Percentiles rank a stretch among this genome's conserved stretches.
phyloP scores from a whole-genome alignment of 139 green algal species.

The Deuterostichococcus epilithicus region DNA sequence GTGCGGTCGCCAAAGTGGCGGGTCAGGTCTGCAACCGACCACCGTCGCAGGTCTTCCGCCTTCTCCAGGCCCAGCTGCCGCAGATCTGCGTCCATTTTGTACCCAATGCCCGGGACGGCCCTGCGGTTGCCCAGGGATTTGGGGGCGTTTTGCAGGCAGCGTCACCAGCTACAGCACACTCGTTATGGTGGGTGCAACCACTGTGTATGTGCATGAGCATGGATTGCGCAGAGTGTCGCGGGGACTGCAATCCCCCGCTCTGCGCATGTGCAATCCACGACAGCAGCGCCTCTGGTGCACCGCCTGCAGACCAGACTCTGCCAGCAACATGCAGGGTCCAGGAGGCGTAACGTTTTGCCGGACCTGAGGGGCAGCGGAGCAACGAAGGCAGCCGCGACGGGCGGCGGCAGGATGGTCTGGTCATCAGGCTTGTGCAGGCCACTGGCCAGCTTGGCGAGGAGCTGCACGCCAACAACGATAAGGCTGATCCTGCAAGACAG shows the following conservation, averaged over 20 bases:
- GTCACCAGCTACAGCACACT: too few species aligned
- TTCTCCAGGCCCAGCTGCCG: constrained; percentile 28
- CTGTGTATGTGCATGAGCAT: too few species aligned
- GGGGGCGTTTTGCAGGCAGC: too few species aligned
- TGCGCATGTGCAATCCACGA: too few species aligned
- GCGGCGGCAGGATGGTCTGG: constrained; percentile 65
- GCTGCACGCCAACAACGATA: background rate
- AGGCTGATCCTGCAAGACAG: too few species aligned
- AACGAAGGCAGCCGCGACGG: constrained; percentile 55
- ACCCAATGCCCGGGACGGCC: constrained; percentile 31
- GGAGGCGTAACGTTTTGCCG: constrained; percentile 8
- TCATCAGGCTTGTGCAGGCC: constrained; percentile 84
- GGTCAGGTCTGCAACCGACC: constrained; percentile 26
- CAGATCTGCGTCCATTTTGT: constrained; percentile 48
- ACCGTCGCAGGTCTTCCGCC: constrained; percentile 37
- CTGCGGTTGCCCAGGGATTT: background rate
- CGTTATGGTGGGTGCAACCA: too few species aligned
- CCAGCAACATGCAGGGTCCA: too few species aligned
- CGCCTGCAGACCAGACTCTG: too few species aligned
- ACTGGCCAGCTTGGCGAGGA: constrained; percentile 76
- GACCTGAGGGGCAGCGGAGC: constrained; percentile 46
- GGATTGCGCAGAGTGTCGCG: too few species aligned
- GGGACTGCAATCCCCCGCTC: too few species aligned
- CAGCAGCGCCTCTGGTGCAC: too few species aligned
- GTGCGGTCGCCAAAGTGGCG: constrained; percentile 39